phyloP scores from a whole-genome alignment of 768 basidiomycete genomes.

The Tulasnella sp. region DNA sequence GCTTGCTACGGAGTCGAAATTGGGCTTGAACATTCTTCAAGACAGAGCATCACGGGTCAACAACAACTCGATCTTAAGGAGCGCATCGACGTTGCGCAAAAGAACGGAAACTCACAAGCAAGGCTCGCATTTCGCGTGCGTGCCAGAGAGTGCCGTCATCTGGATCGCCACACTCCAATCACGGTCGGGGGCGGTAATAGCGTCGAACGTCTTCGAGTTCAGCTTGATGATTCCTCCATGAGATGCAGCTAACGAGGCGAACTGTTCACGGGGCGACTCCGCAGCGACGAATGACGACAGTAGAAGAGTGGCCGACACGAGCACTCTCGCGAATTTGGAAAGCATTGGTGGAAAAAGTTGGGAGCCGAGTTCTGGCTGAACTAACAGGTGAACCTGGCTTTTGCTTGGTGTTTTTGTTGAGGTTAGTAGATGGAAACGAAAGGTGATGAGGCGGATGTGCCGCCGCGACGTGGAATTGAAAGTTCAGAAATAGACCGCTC shows the following conservation, averaged over 20 bases:
- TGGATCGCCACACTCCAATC: slow-evolving; percentile 86
- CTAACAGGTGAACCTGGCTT: not conserved
- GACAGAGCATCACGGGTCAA: not conserved
- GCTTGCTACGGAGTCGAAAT: slow-evolving; percentile 74
- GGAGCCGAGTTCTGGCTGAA: not conserved
- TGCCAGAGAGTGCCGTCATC: slow-evolving; percentile 74
- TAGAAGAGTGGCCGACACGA: not conserved
- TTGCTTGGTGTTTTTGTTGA: not conserved
- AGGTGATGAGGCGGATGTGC: not conserved
- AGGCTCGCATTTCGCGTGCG: slow-evolving; percentile 78
- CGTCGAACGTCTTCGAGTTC: slow-evolving; percentile 68
- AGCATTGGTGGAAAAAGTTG: no score
- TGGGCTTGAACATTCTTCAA: slow-evolving; percentile 76
- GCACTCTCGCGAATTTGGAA: not conserved
- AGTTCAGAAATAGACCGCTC: slow-evolving; percentile 13
- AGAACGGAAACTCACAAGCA: slow-evolving; percentile 66
- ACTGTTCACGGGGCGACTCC: slow-evolving; percentile 47
- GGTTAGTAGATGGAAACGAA: not conserved
- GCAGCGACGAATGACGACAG: slow-evolving; percentile 9
- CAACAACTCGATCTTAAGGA: not conserved
- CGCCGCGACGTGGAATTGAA: slow-evolving; percentile 8
- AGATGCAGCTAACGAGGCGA: slow-evolving; percentile 62
- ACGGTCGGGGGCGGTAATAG: slow-evolving; percentile 69
- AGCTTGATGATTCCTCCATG: slow-evolving; percentile 81
- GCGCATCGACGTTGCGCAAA: not conserved